Evolutionary conservation across 192 early-diverging fungal species (phyloP), one percentile per base, ranked within the genome.

Genomic region (Pilaira anomala): DNA sequence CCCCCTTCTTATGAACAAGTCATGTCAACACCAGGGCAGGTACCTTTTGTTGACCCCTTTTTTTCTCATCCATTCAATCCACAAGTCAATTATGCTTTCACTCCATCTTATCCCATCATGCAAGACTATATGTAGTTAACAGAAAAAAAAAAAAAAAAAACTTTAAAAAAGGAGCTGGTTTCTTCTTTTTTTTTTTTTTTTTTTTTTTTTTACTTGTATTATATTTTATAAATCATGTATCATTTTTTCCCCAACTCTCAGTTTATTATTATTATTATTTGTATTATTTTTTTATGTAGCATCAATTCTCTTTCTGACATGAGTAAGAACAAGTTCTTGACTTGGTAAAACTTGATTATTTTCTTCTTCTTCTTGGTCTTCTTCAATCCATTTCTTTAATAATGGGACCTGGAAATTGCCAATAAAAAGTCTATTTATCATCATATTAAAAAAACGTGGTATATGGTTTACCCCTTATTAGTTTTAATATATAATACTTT

Each of bases 351-450:
- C 30, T 18, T 55, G 16, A 33, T 26, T 18, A 3, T 30, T 18
- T 36, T 55, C 53, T 55, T 60, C 48, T 19, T 11, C 18, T 13
- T 49, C 21, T 24, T 62, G 44, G 11, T 49, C 77, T 9, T 71
- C 55, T 24, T 62, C 58, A 11, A 83, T 71, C 84, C 82, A 86
- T 48, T 72, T 77, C 65, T 71, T 75, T 36, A 88, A 57, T 66
- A 74, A 60, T 6, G 69, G 24, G 29, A 87, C 81, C 65, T 84
- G 63, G 39, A 85, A 73, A 1, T 78, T 71, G 2, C 87, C 87
- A 40, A 80, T 66, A 60, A 88, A 63, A 25, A 63, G 49, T 25
- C 62, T 63, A 49, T 36, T 28, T 21, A 26, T 45, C 1, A 12
- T 25, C 25, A 48, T 7, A 60, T 26, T 12, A 29, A 36, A 16